phyloP scores from a whole-genome alignment of 2,329 filamentous ascomycete genomes.

The Balansia obtecta region DNA sequence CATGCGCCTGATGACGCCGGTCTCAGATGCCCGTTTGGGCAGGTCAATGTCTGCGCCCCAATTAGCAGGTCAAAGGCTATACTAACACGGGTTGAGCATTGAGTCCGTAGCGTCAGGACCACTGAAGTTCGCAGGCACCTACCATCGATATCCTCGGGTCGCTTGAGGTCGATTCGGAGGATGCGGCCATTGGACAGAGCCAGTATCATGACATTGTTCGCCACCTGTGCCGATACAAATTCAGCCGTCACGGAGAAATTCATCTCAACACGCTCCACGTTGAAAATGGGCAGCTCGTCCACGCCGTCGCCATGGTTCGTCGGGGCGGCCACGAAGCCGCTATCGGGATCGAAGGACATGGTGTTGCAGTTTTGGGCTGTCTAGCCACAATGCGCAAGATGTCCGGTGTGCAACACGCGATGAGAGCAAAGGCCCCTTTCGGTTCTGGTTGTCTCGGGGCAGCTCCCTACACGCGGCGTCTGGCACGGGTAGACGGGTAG shows the following conservation, averaged over 20 bases:
- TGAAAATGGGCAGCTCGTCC: slow-evolving; percentile 77
- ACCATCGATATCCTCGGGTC: slow-evolving; percentile 91
- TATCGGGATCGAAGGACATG: slow-evolving; percentile 29
- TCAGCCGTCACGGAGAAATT: slow-evolving; percentile 91
- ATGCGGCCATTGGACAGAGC: slow-evolving; percentile 88
- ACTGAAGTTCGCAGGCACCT: slow-evolving; percentile 11
- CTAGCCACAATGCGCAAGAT: not conserved
- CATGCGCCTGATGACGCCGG: slow-evolving; percentile 86
- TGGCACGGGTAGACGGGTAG: not conserved
- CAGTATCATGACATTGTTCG: slow-evolving; percentile 90
- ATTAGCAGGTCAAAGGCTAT: slow-evolving; percentile 1
- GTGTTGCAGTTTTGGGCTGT: slow-evolving; percentile 5
- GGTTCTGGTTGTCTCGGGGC: not conserved
- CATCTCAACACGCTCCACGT: slow-evolving; percentile 82
- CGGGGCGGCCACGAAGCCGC: slow-evolving; percentile 60
- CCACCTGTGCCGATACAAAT: slow-evolving; percentile 92
- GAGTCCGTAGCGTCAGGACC: not conserved
- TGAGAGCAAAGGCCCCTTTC: not conserved
- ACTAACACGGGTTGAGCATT: not conserved
- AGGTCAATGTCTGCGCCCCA: slow-evolving; percentile 71
- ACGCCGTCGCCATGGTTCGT: slow-evolving; percentile 42
- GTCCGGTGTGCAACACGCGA: not conserved
- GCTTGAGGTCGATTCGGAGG: slow-evolving; percentile 85
- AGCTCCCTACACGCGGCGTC: not conserved
- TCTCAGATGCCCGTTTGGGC: slow-evolving; percentile 81